Evolutionary conservation across 2,329 filamentous ascomycete species (phyloP).

Genomic region (Cladosporium sp.): DNA sequence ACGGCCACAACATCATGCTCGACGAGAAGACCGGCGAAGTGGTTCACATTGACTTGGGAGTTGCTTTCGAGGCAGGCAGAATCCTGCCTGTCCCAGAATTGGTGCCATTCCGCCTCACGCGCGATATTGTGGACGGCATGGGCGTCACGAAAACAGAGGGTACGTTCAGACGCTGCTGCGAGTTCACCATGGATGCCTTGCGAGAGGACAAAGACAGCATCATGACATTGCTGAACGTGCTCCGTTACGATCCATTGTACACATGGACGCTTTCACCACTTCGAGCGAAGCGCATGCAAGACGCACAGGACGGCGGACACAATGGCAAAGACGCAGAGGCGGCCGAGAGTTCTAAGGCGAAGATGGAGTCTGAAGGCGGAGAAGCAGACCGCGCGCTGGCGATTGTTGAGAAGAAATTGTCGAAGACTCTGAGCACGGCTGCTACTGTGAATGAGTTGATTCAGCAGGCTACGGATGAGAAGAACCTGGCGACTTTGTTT

Average conservation of each 20-base stretch:
- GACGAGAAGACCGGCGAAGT: constrained; percentile 87
- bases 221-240: constrained; percentile 95
- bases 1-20: constrained; percentile 94
- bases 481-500: constrained; percentile 86
- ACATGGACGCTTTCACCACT: constrained; percentile 83
- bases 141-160: constrained; percentile 92
- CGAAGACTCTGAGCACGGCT: constrained; percentile 86
- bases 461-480: constrained; percentile 89
- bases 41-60: constrained; percentile 93
- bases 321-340: constrained; percentile 36
- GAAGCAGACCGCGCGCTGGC: constrained; percentile 90
- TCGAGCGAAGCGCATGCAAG: constrained; percentile 62
- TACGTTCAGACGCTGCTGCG: constrained; percentile 94
- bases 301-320: constrained; percentile 50
- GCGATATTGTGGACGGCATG: constrained; percentile 96
- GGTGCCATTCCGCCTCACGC: constrained; percentile 88
- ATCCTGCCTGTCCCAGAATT: constrained; percentile 94
- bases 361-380: constrained; percentile 53
- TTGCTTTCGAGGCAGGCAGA: constrained; percentile 93
- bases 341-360: constrained; percentile 32
- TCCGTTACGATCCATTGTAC: constrained; percentile 96
- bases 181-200: constrained; percentile 91
- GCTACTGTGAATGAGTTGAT: constrained; percentile 97
- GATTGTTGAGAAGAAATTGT: constrained; percentile 92
- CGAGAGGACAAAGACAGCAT: constrained; percentile 95